phyloP scores from a whole-genome alignment of 768 basidiomycete species.

The Cystofilobasidium macerans region DNA sequence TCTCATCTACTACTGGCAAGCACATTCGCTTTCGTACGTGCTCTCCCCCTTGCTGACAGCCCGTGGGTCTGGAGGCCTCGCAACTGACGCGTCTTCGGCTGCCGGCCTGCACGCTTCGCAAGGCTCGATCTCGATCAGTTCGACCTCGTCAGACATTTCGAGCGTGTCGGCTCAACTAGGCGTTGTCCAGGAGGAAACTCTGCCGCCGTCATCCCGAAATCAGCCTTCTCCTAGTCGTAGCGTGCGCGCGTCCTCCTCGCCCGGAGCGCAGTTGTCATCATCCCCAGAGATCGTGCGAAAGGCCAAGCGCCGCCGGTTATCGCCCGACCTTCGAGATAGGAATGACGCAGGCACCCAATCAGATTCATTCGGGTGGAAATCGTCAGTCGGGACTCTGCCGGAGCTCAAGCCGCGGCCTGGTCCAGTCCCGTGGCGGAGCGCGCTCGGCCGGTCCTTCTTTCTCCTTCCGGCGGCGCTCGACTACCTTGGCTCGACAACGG shows the following conservation, averaged over 20 bases:
- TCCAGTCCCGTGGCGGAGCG: constrained; percentile 3
- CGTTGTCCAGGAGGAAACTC: too few species aligned
- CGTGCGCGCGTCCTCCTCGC: too few species aligned
- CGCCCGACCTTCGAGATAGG: background rate
- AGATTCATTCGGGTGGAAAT: too few species aligned
- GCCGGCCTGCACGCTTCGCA: background rate
- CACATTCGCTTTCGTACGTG: background rate
- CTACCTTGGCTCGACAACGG: background rate
- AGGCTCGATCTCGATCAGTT: background rate
- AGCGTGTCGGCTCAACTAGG: too few species aligned
- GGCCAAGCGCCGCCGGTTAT: background rate
- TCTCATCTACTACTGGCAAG: too few species aligned
- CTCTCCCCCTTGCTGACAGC: background rate
- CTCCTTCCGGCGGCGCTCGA: background rate
- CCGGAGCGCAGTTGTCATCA: background rate
- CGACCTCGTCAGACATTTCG: background rate
- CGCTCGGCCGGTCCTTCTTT: constrained; percentile 20
- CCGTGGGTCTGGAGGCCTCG: too few species aligned
- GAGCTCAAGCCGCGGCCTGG: too few species aligned
- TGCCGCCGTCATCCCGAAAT: too few species aligned
- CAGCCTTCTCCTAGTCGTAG: too few species aligned
- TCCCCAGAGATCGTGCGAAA: background rate
- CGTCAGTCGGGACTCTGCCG: too few species aligned
- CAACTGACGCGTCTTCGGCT: background rate
- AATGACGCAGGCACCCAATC: too few species aligned